Evolutionary conservation across 805 yeast genomes (phyloP).

Genomic region (Ogataea zsoltii): DNA sequence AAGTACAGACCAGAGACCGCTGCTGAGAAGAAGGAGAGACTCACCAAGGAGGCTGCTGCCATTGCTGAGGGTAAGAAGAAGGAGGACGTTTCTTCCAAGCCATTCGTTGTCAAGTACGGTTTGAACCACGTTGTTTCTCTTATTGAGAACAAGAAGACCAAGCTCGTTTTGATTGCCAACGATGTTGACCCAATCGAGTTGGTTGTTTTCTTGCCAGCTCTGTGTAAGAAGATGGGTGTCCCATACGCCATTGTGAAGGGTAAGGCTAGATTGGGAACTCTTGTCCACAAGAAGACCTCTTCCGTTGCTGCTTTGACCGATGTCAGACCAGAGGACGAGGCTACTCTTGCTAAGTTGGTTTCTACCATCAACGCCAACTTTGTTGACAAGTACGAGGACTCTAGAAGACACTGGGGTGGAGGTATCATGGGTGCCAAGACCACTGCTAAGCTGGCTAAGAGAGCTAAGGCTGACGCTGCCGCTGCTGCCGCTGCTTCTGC

Average conservation of each 20-base stretch:
- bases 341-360: constrained; percentile 86
- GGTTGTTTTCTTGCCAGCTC: constrained; percentile 94
- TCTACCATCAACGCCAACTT: constrained; percentile 92
- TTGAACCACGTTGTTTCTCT: constrained; percentile 96
- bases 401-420: constrained; percentile 99
- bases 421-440: constrained; percentile 95
- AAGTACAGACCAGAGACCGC: constrained; percentile 97
- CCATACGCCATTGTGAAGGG: constrained; percentile 97
- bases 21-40: constrained; percentile 96
- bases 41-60: constrained; percentile 97
- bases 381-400: constrained; percentile 86
- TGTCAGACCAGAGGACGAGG: constrained; percentile 88
- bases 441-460: constrained; percentile 76
- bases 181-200: constrained; percentile 98
- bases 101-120: constrained; percentile 94
- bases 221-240: constrained; percentile 97
- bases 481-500: constrained; percentile 27
- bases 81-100: constrained; percentile 94
- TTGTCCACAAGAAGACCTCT: constrained; percentile 94
- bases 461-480: constrained; percentile 51
- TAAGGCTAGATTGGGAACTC: constrained; percentile 94
- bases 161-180: constrained; percentile 92
- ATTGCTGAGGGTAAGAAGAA: constrained; percentile 96
- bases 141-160: constrained; percentile 96
- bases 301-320: constrained; percentile 95